Percentiles rank a stretch among this genome's conserved stretches.
These are phyloP conservation scores for Penicillium expansum DNA, from an alignment of 2,329 filamentous ascomycete species.

Conservation along the genomic window DNA sequence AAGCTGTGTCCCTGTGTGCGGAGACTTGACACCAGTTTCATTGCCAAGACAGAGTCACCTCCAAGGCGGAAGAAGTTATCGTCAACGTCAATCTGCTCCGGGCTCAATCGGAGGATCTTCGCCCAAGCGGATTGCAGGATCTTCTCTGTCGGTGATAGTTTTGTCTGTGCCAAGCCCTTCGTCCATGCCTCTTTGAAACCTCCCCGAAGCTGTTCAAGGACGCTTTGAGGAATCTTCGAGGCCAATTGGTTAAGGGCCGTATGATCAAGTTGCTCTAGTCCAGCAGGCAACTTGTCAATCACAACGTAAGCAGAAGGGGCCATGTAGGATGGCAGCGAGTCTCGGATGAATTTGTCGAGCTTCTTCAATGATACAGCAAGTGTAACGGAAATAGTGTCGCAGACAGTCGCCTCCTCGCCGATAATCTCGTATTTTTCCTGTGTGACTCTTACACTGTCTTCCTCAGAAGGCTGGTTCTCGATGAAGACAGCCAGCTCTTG, in stretches of 20 bases:
- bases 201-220: conserved; percentile 16
- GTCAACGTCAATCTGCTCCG: conserved; percentile 50
- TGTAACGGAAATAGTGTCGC: conserved; percentile 27
- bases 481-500: conserved; percentile 33
- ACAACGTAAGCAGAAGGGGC: conserved; percentile 45
- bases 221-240: conserved; percentile 22
- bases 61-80: conserved; percentile 62
- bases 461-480: conserved; percentile 28
- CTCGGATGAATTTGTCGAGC: conserved; percentile 44
- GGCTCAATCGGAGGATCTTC: conserved; percentile 24
- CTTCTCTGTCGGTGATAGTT: conserved; percentile 35
- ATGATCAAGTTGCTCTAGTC: conserved; percentile 31
- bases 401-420: conserved; percentile 10
- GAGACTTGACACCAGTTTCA: conserved; percentile 52
- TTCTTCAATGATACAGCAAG: conserved; percentile 40
- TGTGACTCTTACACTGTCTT: conserved; percentile 29
- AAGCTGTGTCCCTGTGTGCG: conserved; percentile 44
- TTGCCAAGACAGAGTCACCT: conserved; percentile 60
- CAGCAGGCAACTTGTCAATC: conserved; percentile 38
- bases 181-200: conserved; percentile 35
- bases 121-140: conserved; percentile 38
- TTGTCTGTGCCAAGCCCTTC: conserved; percentile 26
- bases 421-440: conserved; percentile 23
- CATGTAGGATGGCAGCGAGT: conserved; percentile 48
- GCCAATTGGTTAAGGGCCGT: conserved; percentile 31